Evolutionary conservation across 2,329 filamentous ascomycete species (phyloP).

Genomic region (Colletotrichum camelliae): DNA sequence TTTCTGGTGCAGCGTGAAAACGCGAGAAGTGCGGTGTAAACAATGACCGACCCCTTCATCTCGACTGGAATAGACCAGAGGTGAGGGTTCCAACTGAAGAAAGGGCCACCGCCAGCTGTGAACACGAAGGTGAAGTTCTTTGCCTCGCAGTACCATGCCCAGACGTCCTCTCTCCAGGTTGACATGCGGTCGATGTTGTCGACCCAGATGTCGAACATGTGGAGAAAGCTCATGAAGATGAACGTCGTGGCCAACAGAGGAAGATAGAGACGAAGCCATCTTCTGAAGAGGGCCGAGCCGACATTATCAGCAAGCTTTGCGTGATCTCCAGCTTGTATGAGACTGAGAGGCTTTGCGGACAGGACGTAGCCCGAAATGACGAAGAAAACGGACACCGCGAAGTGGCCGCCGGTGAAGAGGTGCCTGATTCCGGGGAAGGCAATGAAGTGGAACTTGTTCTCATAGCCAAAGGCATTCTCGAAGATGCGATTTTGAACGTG

Average conservation of each 20-base stretch:
- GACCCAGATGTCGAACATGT: slow-evolving; percentile 39
- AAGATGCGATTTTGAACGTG: slow-evolving; percentile 40
- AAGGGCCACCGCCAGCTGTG: slow-evolving; percentile 44
- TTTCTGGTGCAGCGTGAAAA: slow-evolving; percentile 38
- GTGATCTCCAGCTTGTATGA: slow-evolving; percentile 50
- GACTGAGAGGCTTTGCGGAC: slow-evolving; percentile 51
- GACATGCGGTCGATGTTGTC: slow-evolving; percentile 40
- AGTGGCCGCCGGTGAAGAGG: slow-evolving; percentile 67
- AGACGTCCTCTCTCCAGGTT: slow-evolving; percentile 54
- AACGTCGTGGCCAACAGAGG: slow-evolving; percentile 62
- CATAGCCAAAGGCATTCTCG: slow-evolving; percentile 48
- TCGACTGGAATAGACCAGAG: slow-evolving; percentile 70
- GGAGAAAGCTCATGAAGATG: slow-evolving; percentile 42
- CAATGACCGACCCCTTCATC: slow-evolving; percentile 66
- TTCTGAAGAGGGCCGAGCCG: slow-evolving; percentile 52
- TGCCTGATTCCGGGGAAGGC: slow-evolving; percentile 62
- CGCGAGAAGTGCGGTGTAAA: slow-evolving; percentile 58
- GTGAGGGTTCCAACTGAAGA: slow-evolving; percentile 56
- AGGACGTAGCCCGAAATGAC: slow-evolving; percentile 65
- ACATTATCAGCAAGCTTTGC: slow-evolving; percentile 47
- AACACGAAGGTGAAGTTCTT: slow-evolving; percentile 43
- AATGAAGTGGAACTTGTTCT: slow-evolving; percentile 52
- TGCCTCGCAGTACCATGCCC: slow-evolving; percentile 53
- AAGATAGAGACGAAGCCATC: slow-evolving; percentile 55
- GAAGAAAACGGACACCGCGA: slow-evolving; percentile 59